Evolutionary conservation across 345 rosid species (phyloP), one percentile per base, ranked within the genome.

Genomic region (Cardamine chenopodiifolia): DNA sequence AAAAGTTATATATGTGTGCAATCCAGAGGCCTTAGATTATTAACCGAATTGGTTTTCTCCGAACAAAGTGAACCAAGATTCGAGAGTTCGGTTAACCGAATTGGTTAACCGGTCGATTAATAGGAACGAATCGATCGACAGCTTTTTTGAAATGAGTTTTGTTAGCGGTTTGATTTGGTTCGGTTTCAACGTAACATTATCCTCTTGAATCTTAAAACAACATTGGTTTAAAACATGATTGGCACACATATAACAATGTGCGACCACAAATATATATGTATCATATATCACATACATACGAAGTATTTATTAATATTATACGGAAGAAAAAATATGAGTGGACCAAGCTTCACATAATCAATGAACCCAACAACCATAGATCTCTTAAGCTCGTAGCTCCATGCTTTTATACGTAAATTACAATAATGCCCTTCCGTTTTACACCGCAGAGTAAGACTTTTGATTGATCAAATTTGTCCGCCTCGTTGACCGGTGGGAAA

Each of bases 401-500:
- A 59, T 8, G 34, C 14, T 15, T 49, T 25, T 22, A 23, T 52
- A 5, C 0, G 6, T 7, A 12, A 57, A 68, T 71, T 68, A 58
- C 76, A 0, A 22, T 14, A 47, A 25, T 29, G 17, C 10, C 53
- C 59, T 56, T 56, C 23, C 44, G 4, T 6, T 8, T 42, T 26
- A 39, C 17, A 14, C 7, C 55, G 4, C 25, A 18, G 32, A 18
- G 19, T 6, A 40, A 40, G 28, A 35, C 34, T 59, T 31, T 44
- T 7, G 18, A 20, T 28, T 39, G 54, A 44, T 69, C 57, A 59
- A 45, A 19, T 31, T 57, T 59, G 66, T 34, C 55, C 11, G 44
- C 70, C 32, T 50, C 26, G 68, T 62, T 77, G 67, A 29, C 19
- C 25, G 55, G 25, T 69, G 60, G 81, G 86, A 65, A 59, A 74